phyloP scores from a whole-genome alignment of 192 early-diverging fungal genomes.

The Entophlyctis luteolus region DNA sequence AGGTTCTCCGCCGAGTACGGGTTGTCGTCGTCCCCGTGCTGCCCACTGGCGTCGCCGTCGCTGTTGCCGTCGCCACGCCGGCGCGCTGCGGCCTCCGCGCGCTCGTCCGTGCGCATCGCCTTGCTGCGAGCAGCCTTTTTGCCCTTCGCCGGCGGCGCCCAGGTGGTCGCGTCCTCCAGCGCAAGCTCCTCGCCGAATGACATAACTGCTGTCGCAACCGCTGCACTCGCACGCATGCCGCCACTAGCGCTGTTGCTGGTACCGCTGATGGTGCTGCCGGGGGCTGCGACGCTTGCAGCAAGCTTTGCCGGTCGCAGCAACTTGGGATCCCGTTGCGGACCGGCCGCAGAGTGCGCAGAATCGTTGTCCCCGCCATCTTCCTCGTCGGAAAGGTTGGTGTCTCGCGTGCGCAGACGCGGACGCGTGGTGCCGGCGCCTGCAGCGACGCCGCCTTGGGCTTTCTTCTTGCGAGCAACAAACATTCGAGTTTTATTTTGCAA shows the following conservation, averaged over 20 bases:
- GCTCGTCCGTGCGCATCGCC: not conserved
- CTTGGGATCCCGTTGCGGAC: too few species aligned
- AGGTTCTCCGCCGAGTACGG: slow-evolving; percentile 1
- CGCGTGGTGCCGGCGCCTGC: too few species aligned
- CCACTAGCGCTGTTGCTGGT: not conserved
- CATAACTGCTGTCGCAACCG: not conserved
- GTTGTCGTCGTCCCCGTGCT: not conserved
- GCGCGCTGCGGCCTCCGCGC: not conserved
- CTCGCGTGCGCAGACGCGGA: too few species aligned
- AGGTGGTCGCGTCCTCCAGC: not conserved
- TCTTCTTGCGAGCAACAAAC: too few species aligned
- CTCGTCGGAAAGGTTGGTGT: too few species aligned
- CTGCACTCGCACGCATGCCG: not conserved
- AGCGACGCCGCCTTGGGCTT: too few species aligned
- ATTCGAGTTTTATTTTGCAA: too few species aligned
- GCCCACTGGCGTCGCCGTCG: not conserved
- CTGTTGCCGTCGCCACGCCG: not conserved
- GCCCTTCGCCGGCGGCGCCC: not conserved
- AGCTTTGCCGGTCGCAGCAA: too few species aligned
- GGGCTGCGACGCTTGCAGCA: not conserved
- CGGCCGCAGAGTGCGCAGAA: too few species aligned
- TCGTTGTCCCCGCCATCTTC: too few species aligned
- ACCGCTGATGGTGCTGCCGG: not conserved
- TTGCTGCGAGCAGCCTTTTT: not conserved
- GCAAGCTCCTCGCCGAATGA: not conserved